These are phyloP conservation scores for Glycine soja DNA, from an alignment of 306 rosid species.

Conservation along the genomic window DNA sequence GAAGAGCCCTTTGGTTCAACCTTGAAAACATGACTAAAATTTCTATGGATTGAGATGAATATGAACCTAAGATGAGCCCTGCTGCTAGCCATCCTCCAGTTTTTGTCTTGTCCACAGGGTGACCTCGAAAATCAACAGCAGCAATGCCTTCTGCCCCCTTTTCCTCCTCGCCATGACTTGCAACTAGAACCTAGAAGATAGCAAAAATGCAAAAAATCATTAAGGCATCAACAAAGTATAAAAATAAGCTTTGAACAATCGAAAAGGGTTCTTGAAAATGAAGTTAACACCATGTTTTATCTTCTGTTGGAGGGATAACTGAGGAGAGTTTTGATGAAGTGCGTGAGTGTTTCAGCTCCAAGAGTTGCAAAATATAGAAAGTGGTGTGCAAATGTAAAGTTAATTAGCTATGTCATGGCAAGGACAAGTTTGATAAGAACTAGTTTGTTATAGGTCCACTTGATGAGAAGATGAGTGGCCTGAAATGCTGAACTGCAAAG, in stretches of 20 bases:
- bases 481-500: conserved; percentile 24
- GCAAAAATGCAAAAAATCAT: not conserved
- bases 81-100: conserved; percentile 95
- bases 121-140: conserved; percentile 72
- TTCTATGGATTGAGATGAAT: conserved; percentile 47
- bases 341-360: conserved; percentile 31
- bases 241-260: conserved; percentile 13
- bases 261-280: conserved; percentile 20
- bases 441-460: conserved; percentile 48
- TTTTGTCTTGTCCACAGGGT: conserved; percentile 68
- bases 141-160: conserved; percentile 54
- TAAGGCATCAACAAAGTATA: conserved; percentile 8
- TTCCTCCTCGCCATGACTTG: conserved; percentile 55
- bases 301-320: conserved; percentile 16
- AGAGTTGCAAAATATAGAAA: not conserved
- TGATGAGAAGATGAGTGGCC: conserved; percentile 52
- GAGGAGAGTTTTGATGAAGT: not conserved
- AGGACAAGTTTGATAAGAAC: conserved; percentile 35
- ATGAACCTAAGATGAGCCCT: conserved; percentile 86
- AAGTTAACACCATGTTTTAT: conserved; percentile 62
- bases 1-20: not conserved
- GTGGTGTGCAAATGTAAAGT: conserved; percentile 31
- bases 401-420: conserved; percentile 40
- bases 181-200: conserved; percentile 66
- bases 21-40: conserved; percentile 1